Evolutionary conservation across 164 flowering plant genomes (phyloP), one percentile per base, ranked within the genome.

Genomic region (Chloranthus sessilifolius): DNA sequence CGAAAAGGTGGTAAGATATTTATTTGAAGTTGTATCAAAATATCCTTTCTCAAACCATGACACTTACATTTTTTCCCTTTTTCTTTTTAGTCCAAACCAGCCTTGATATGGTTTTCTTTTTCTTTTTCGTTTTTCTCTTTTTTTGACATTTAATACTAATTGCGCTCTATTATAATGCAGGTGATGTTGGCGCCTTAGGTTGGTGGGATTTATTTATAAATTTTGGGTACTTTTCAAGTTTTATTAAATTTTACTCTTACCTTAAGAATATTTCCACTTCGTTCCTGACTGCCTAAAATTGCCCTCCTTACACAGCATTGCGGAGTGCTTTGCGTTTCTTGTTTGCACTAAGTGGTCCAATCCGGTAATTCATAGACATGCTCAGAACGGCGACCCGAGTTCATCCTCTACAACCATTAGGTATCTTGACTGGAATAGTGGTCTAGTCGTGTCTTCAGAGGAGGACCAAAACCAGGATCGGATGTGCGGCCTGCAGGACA

Each of bases 151-250:
- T n/a, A n/a, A n/a, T 29, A 29, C 35, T 47, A 21, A 28, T 7
- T 8, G 36, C 40, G 23, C 11, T 39, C 9, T 5, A 36, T 38
- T 17, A 27, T 55, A n/a, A 53, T 78, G 75, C 81, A 91, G 98
- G 98, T 66, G 89, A 80, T 70, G 72, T 87, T 41, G 78, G 66
- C 60, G 80, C 86, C 49, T 68, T 91, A 52, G 83, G 92, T 47
- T 91, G 96, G 96, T 87, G 98, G 98, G 98, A 85, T 67, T 67
- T 90, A 54, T 82, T 86, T 61, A 82, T 90, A 61, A 86, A 84
- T 66, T 86, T 72, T 64, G 82, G 97, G 97, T 90, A 84, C 31
- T 23, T n/a, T 31, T 49, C 30, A 4, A 15, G 8, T 36, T 15
- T 31, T 19, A 17, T 22, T 8, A n/a, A n/a, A n/a, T n/a, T 34